Base-by-base conservation (phyloP, 179 eudicot genomes). In the Actinidia chinensis region DNA sequence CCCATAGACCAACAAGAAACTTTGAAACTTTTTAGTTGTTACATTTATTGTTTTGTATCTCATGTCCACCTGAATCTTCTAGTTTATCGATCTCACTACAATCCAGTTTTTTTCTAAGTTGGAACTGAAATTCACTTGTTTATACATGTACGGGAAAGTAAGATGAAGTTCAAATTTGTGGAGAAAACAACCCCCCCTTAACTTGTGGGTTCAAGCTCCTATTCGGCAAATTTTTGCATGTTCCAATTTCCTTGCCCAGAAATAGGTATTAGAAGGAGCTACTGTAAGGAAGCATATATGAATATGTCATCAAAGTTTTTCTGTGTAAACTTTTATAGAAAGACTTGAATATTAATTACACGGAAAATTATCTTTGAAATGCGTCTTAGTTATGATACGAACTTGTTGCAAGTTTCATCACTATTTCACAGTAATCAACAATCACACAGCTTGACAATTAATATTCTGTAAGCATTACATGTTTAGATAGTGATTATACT, bases 1-100 rank as follows among this genome's bases (percentile, higher is more conserved):
- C 80, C 89, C 79, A 90, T 93, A 76, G 97, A 94, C 68, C 87
- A 92, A 73, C 90, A 87, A 61, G 97, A 94, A 82, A 85, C 93
- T 66, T 94, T 91, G 82, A 94, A 91, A 97, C 98, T 94, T 88
- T 84, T 63, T 64, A n/a, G 42, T 65, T 66, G 33, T 48, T n/a
- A 25, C 50, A 9, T 40, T 11, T 17, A 47, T 50, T 71, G 17
- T 47, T 69, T 8, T 64, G n/a, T n/a, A n/a, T n/a, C 68, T 74
- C 46, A 22, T 46, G 20, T 18, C 12, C 65, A 42, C 23, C 33
- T 11, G 2, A 51, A n/a, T 56, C 56, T 71, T 54, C 44, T 42
- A 28, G 28, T 7, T 61, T 8, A n/a, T 7, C 18, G 17, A 25
- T 50, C 46, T 43, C 5, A 15, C 3, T n/a, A n/a, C n/a, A 33